Percentiles rank a stretch among this genome's conserved stretches.
Conservation (phyloP, 106 monocot genomes). For the Cymbidium sinense region DNA sequence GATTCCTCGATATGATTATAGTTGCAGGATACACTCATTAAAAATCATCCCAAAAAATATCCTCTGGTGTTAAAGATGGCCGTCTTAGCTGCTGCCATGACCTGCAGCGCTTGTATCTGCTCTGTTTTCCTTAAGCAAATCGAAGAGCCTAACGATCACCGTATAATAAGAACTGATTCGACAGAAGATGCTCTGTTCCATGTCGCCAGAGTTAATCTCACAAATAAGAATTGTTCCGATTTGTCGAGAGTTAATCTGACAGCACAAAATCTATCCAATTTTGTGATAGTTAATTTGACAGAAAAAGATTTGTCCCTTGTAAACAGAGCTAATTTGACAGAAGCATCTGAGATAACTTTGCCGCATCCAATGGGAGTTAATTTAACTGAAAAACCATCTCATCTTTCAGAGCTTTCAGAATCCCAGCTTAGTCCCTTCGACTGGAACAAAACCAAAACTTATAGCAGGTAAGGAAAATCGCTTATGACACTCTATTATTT, state of each 20-base stretch:
- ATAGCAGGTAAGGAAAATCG: neutral
- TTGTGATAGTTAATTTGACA: neutral
- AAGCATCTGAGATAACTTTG: neutral
- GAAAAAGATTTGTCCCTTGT: neutral
- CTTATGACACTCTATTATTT: too few relatives aligned
- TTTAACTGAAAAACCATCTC: neutral
- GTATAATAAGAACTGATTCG: neutral
- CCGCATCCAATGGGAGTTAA: neutral
- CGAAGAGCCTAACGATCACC: neutral
- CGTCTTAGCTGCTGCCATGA: slow-evolving; percentile 27
- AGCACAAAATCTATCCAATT: neutral
- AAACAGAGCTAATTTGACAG: neutral
- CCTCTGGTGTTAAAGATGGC: slow-evolving; percentile 21
- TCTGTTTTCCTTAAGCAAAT: slow-evolving; percentile 33
- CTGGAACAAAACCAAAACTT: neutral
- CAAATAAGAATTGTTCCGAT: neutral
- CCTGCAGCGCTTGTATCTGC: slow-evolving; percentile 30
- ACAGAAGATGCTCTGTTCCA: neutral
- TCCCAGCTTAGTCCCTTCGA: neutral
- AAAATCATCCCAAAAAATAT: slow-evolving; percentile 34
- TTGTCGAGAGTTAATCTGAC: neutral
- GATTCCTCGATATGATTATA: neutral
- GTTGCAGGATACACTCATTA: slow-evolving; percentile 28
- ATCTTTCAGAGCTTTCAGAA: neutral
- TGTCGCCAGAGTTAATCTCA: neutral